Evolutionary conservation across 202 grass and related monocot species (phyloP).

Genomic region (Setaria italica): DNA sequence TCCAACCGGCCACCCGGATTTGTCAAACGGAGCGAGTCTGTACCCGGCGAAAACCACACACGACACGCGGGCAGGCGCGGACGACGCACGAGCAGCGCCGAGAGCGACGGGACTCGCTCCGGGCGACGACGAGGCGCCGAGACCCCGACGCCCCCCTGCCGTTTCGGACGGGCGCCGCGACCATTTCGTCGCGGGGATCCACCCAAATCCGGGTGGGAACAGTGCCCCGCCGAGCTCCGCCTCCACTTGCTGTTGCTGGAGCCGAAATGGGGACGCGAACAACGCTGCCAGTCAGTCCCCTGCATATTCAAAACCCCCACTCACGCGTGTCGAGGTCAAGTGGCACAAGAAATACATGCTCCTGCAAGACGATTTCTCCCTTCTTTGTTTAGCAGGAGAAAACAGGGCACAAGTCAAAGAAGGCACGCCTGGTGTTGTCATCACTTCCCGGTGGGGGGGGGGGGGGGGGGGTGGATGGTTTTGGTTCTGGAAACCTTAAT

Average conservation of each 20-base stretch:
- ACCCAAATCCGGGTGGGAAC: not conserved
- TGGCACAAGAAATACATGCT: not conserved
- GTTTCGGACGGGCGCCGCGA: not conserved
- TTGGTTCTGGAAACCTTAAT: slow-evolving; percentile 11
- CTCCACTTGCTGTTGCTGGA: not conserved
- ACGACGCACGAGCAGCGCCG: not conserved
- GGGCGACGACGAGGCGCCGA: not conserved
- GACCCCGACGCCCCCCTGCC: not conserved
- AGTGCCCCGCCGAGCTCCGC: too few species aligned
- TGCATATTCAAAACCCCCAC: not conserved
- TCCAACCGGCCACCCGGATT: not conserved
- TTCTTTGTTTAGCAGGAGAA: not conserved
- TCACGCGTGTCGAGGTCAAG: not conserved
- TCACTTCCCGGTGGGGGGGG: not conserved
- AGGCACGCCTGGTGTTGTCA: not conserved
- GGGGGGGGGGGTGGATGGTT: not conserved
- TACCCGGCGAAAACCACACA: too few species aligned
- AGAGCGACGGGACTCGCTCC: slow-evolving; percentile 4
- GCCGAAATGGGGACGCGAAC: too few species aligned
- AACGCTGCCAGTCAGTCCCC: too few species aligned
- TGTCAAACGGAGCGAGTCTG: not conserved
- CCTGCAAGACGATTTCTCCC: not conserved
- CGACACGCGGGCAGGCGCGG: too few species aligned
- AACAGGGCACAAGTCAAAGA: slow-evolving; percentile 2
- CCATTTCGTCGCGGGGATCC: not conserved